Evolutionary conservation across 441 rosid genomes (phyloP).

Genomic region (Eutrema salsugineum): DNA sequence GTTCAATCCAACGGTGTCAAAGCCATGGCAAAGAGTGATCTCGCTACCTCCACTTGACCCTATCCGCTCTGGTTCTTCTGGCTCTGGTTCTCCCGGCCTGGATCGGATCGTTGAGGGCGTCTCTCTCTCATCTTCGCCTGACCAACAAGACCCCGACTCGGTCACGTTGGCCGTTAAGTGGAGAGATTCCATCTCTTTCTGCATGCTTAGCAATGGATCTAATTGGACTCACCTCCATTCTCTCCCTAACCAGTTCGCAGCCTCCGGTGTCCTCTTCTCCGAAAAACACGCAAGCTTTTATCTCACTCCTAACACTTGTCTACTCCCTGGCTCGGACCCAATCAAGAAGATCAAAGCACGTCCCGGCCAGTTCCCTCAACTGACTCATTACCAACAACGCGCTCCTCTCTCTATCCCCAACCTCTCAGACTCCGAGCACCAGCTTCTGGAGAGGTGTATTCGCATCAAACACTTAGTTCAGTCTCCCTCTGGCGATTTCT

Average conservation of each 20-base stretch:
- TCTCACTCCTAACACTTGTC: neutral
- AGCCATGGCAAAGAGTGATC: neutral
- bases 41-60: slow-evolving; percentile 5
- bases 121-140: neutral
- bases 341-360: neutral
- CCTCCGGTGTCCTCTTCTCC: neutral
- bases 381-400: neutral
- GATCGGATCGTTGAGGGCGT: neutral
- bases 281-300: neutral
- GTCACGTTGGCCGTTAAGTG: neutral
- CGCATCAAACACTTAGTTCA: neutral
- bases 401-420: neutral
- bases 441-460: neutral
- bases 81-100: too few relatives aligned
- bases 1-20: neutral
- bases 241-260: neutral
- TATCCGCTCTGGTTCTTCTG: too few relatives aligned
- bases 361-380: neutral
- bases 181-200: neutral
- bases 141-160: neutral
- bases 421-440: neutral
- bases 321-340: neutral
- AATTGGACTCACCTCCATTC: neutral
- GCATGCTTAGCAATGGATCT: neutral
- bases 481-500: neutral